Evolutionary conservation across 129 eudicot genomes (phyloP).

Genomic region (Apium graveolens): DNA sequence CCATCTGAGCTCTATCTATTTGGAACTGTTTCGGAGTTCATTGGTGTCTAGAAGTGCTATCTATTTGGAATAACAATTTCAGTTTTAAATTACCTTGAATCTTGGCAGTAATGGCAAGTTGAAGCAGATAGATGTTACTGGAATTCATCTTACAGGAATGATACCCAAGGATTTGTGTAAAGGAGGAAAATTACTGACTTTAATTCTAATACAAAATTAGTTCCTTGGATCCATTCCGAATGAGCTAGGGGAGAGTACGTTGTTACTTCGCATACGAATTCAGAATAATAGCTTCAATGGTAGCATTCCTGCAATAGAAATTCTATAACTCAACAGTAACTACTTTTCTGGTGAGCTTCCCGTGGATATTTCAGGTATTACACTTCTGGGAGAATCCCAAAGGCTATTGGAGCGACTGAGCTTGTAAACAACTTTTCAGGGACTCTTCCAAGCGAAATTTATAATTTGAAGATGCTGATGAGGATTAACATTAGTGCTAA

Average conservation of each 20-base stretch:
- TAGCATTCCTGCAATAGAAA: conserved; percentile 40
- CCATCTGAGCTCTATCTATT: too few species aligned
- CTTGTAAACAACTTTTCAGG: conserved; percentile 54
- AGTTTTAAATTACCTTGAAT: conserved; percentile 54
- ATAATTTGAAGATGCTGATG: conserved; percentile 31
- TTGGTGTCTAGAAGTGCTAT: conserved; percentile 68
- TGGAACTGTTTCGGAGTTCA: conserved; percentile 62
- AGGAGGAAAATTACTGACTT: conserved; percentile 44
- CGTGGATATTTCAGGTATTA: conserved; percentile 18
- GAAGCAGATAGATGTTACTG: conserved; percentile 40
- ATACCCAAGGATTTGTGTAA: conserved; percentile 57
- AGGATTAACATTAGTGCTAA: conserved; percentile 47
- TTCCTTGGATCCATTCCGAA: conserved; percentile 64
- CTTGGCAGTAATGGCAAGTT: conserved; percentile 62
- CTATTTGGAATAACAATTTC: conserved; percentile 79
- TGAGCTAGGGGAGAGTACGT: conserved; percentile 57
- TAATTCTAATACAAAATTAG: conserved; percentile 54
- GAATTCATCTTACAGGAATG: conserved; percentile 63
- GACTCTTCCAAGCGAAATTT: conserved; percentile 45
- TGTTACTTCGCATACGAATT: conserved; percentile 43
- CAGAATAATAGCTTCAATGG: conserved; percentile 57
- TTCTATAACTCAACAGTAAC: conserved; percentile 60
- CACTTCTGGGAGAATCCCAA: conserved; percentile 57
- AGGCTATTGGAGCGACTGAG: conserved; percentile 35
- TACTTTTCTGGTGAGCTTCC: conserved; percentile 65